phyloP scores from a whole-genome alignment of 2,329 filamentous ascomycete genomes.

The Fusarium sp. region DNA sequence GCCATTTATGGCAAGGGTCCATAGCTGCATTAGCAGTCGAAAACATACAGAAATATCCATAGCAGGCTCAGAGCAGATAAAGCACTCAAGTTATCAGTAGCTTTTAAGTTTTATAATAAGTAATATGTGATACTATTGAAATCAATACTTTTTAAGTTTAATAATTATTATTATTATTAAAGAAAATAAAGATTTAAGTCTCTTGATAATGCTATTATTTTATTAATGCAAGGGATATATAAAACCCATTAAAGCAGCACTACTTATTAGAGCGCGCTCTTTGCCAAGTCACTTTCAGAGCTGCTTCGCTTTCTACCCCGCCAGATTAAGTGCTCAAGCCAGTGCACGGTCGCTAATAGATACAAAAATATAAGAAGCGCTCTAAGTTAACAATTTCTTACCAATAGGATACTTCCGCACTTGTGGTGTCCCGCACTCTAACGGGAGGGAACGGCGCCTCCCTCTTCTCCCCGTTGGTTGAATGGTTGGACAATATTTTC shows the following conservation, averaged over 20 bases:
- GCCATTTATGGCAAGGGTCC: constrained; percentile 28
- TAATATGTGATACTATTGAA: fast-evolving
- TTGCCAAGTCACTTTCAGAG: constrained; percentile 43
- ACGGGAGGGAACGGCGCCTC: constrained; percentile 39
- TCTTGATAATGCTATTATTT: neutral
- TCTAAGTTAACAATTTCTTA: constrained; percentile 7
- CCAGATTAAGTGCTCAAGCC: constrained; percentile 40
- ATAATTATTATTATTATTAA: constrained; percentile 6
- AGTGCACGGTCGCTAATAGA: constrained; percentile 46
- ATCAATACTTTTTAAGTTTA: neutral
- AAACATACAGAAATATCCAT: neutral
- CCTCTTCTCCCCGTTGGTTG: constrained; percentile 10
- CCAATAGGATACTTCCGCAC: constrained; percentile 45
- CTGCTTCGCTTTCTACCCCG: constrained; percentile 43
- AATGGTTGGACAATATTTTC: constrained; percentile 1
- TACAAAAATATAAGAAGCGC: constrained; percentile 40
- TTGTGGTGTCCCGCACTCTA: constrained; percentile 2
- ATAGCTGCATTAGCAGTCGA: constrained; percentile 27
- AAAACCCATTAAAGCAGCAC: constrained; percentile 43
- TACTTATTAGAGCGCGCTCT: constrained; percentile 37
- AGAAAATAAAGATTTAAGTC: constrained; percentile 6
- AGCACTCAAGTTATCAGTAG: neutral
- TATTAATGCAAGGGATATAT: constrained; percentile 20
- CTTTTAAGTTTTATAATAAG: neutral
- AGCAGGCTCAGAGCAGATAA: neutral